Conservation (phyloP, 2,329 filamentous ascomycete genomes). For the Leptographium lundbergii region DNA sequence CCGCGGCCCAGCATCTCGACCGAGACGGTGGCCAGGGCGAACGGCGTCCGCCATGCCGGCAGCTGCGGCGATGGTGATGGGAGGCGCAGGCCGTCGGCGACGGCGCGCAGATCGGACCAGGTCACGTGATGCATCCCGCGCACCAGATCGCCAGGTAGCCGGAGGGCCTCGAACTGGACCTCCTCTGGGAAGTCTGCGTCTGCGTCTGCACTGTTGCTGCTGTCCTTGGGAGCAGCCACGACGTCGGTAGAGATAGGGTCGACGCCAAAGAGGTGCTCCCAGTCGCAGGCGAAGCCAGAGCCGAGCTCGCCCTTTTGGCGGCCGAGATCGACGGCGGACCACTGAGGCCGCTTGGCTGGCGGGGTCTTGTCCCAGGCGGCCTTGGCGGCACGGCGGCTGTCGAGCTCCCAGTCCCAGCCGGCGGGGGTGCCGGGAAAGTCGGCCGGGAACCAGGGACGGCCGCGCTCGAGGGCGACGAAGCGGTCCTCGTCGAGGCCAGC, state of each 20-base stretch:
- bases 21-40: constrained; percentile 43
- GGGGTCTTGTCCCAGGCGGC: constrained; percentile 62
- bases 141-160: not conserved
- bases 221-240: not conserved
- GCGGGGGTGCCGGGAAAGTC: constrained; percentile 72
- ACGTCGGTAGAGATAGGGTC: constrained; percentile 5
- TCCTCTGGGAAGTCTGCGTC: not conserved
- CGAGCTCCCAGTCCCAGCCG: constrained; percentile 65
- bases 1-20: constrained; percentile 60
- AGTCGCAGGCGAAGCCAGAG: constrained; percentile 71
- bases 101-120: constrained; percentile 10
- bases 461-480: constrained; percentile 72
- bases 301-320: constrained; percentile 62
- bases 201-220: too few species aligned
- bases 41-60: constrained; percentile 10
- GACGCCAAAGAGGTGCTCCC: constrained; percentile 51
- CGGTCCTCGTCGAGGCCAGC: constrained; percentile 69
- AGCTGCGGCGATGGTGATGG: not conserved
- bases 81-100: constrained; percentile 21
- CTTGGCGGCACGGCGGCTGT: constrained; percentile 46
- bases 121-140: constrained; percentile 8
- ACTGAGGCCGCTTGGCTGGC: constrained; percentile 69
- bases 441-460: constrained; percentile 70
- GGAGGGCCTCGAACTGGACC: constrained; percentile 7
- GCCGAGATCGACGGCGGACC: constrained; percentile 61